These are phyloP conservation scores for Dothistroma pini DNA, from an alignment of 2,329 filamentous ascomycete genomes.

Conservation along the genomic window DNA sequence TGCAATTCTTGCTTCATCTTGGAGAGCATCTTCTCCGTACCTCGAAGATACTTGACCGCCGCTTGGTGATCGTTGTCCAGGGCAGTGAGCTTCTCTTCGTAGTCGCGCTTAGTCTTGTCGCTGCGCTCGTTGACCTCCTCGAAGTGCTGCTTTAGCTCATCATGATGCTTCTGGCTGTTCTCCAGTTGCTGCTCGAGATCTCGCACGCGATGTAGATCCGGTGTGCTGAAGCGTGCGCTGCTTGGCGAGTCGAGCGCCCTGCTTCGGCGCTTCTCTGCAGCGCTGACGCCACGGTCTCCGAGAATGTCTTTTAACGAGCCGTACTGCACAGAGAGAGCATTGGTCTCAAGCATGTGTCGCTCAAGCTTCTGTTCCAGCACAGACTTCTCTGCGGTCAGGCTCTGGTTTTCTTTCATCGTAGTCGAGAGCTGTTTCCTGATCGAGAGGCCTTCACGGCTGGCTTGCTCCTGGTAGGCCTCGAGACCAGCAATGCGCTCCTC, in stretches of 20 bases:
- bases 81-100: constrained; percentile 88
- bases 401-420: constrained; percentile 76
- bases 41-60: constrained; percentile 95
- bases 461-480: constrained; percentile 95
- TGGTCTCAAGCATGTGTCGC: constrained; percentile 86
- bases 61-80: constrained; percentile 98
- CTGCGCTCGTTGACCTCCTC: constrained; percentile 74
- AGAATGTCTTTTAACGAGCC: constrained; percentile 91
- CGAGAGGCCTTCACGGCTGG: constrained; percentile 84
- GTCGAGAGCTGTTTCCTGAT: constrained; percentile 87
- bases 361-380: constrained; percentile 80
- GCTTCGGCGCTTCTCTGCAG: constrained; percentile 66
- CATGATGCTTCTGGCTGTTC: constrained; percentile 70
- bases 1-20: constrained; percentile 97
- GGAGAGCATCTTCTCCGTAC: constrained; percentile 98
- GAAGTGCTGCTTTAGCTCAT: constrained; percentile 75
- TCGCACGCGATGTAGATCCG: constrained; percentile 72
- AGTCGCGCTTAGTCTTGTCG: constrained; percentile 81
- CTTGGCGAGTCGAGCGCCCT: constrained; percentile 70
- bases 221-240: constrained; percentile 60
- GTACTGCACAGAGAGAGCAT: constrained; percentile 87
- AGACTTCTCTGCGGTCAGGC: constrained; percentile 73
- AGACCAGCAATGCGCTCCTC: constrained; percentile 96
- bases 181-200: constrained; percentile 89
- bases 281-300: constrained; percentile 80